Conservation (phyloP, 1,139 yeast genomes). For the Meyerozyma smithsonii region DNA sequence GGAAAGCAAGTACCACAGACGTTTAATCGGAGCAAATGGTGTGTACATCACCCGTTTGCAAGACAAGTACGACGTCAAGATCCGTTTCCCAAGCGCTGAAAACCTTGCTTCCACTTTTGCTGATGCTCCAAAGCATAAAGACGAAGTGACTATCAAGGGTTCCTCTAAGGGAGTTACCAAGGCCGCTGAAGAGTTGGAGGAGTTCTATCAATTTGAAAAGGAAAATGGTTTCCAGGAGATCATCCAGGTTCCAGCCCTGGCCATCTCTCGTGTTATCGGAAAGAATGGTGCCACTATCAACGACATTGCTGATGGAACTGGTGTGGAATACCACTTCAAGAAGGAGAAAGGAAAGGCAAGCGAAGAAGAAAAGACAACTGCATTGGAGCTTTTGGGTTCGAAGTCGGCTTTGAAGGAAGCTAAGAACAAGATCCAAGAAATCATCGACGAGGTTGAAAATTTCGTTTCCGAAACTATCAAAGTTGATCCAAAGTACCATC, state of each 20-base stretch:
- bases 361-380: constrained; percentile 43
- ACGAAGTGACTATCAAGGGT: constrained; percentile 79
- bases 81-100: constrained; percentile 62
- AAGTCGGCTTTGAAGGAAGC: constrained; percentile 79
- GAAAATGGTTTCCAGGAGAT: constrained; percentile 73
- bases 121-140: constrained; percentile 41
- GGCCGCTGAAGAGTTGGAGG: constrained; percentile 83
- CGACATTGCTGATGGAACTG: constrained; percentile 76
- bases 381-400: constrained; percentile 75
- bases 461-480: constrained; percentile 55
- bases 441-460: constrained; percentile 67
- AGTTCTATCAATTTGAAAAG: constrained; percentile 78
- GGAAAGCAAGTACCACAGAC: constrained; percentile 75
- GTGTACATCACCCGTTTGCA: constrained; percentile 79
- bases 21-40: constrained; percentile 83
- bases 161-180: constrained; percentile 86
- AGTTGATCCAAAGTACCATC: constrained; percentile 77
- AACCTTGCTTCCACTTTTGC: constrained; percentile 21
- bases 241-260: constrained; percentile 63
- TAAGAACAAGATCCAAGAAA: constrained; percentile 52
- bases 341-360: constrained; percentile 40
- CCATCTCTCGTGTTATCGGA: constrained; percentile 84
- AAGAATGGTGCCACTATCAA: constrained; percentile 81
- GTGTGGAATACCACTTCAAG: constrained; percentile 66
- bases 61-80: constrained; percentile 80